phyloP scores from a whole-genome alignment of 306 rosid genomes.

The Quercus cerris region DNA sequence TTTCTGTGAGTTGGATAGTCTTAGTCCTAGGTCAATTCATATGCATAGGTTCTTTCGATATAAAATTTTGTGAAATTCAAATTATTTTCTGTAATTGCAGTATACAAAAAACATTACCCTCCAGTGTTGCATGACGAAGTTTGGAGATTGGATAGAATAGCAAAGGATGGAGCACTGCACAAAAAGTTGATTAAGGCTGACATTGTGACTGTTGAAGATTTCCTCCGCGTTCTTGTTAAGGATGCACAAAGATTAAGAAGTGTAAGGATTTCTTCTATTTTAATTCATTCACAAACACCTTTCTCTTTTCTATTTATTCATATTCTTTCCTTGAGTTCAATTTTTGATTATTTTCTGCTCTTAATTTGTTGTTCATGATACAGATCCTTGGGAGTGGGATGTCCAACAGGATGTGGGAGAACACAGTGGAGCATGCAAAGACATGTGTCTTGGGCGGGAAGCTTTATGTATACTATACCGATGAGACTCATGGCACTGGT shows the following conservation, averaged over 20 bases:
- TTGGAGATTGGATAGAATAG: conserved; percentile 86
- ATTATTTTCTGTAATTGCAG: conserved; percentile 37
- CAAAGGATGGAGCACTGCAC: conserved; percentile 89
- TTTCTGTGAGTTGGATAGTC: neutral
- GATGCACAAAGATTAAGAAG: conserved; percentile 76
- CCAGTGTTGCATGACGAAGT: conserved; percentile 85
- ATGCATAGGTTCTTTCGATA: neutral
- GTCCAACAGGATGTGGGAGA: conserved; percentile 96
- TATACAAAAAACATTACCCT: conserved; percentile 88
- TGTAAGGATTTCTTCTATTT: conserved; percentile 41
- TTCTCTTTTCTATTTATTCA: conserved; percentile 5
- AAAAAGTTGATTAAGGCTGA: conserved; percentile 58
- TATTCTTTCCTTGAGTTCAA: neutral
- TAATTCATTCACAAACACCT: neutral
- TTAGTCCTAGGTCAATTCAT: neutral
- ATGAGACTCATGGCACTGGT: conserved; percentile 46
- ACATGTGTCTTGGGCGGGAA: conserved; percentile 78
- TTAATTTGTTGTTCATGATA: conserved; percentile 6
- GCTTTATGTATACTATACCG: conserved; percentile 73
- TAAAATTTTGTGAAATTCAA: neutral
- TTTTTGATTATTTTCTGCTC: neutral
- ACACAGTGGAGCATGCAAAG: conserved; percentile 87
- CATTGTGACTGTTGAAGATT: conserved; percentile 70
- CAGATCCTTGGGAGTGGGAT: conserved; percentile 87
- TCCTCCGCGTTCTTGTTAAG: conserved; percentile 66